phyloP scores from a whole-genome alignment of 1,284 basidiomycete species.

The Cutaneotrichosporon daszewskae region DNA sequence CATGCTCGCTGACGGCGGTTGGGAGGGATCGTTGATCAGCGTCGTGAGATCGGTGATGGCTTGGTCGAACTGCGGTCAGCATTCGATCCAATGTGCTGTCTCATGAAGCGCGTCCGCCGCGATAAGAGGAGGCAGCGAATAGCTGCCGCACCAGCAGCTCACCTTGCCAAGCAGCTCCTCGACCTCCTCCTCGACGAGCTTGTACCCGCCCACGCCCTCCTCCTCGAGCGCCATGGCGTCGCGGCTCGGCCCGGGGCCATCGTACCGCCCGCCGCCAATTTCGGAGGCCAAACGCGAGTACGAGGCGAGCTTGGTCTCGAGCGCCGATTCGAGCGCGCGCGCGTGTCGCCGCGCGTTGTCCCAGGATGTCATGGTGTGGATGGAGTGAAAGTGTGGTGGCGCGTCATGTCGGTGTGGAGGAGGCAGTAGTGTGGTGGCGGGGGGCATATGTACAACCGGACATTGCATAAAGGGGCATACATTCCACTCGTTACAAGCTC shows the following conservation, averaged over 20 bases:
- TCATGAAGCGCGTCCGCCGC: too few relatives aligned
- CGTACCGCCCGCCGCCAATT: constrained; percentile 51
- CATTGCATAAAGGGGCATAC: too few relatives aligned
- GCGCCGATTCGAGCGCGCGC: constrained; percentile 80
- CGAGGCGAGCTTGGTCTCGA: constrained; percentile 81
- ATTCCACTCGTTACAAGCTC: too few relatives aligned
- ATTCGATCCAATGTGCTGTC: too few relatives aligned
- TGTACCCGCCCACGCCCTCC: constrained; percentile 65
- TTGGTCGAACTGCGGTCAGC: constrained; percentile 62
- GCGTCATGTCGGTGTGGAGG: too few relatives aligned
- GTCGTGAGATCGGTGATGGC: constrained; percentile 68
- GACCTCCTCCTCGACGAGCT: constrained; percentile 72
- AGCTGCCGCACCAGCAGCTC: constrained; percentile 19
- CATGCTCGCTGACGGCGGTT: constrained; percentile 75
- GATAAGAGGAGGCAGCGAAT: not conserved
- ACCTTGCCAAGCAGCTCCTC: constrained; percentile 85
- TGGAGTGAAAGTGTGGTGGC: not conserved
- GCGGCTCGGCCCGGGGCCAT: constrained; percentile 19
- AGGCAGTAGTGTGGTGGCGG: too few relatives aligned
- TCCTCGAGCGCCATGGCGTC: constrained; percentile 36
- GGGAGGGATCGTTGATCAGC: constrained; percentile 64
- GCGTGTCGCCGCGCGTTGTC: constrained; percentile 68
- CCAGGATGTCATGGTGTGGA: constrained; percentile 39
- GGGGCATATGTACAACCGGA: too few relatives aligned
- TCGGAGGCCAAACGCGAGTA: constrained; percentile 79